Base-by-base conservation (phyloP, 257 asterid genomes). In the Nicotiana undulata region DNA sequence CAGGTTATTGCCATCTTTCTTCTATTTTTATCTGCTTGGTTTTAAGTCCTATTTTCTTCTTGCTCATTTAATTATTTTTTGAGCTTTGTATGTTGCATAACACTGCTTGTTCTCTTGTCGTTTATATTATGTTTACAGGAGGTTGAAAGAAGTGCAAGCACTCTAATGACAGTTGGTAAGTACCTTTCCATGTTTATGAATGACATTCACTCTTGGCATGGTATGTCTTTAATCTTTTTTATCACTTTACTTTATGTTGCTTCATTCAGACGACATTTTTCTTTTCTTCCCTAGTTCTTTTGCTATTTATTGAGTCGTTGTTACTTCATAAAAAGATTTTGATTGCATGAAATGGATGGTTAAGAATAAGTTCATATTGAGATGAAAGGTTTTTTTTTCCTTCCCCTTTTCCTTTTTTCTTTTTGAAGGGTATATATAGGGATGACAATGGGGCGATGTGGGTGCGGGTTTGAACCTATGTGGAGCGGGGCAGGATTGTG, bases 141-240 rank as follows among this genome's bases (percentile, higher is more conserved):
- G 85, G 98, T 92, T 86, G 99, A 95, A 85, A 86, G 98, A 82
- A 95, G 91, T 82, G 89, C 91, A 16, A 86, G 97, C 89, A 95
- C 97, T 68, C 88, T 93, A 81, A 90, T 90, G 96, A 94, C 98
- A 51, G 85, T 96, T 80, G 99, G 99, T 93, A 90, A 77, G 60
- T 64, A 64, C 4, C 82, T 84, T 74, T 79, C 61, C 46, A 76
- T 44, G 55, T 20, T 44, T 75, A 79, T 18, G 64, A 68, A 65
- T 56, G 72, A 15, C 81, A 46, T 18, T 64, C 51, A 63, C 44
- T 79, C 65, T 79, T 16, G 63, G 4, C 61, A 24, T 49, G 63
- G 29, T 40, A 37, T 46, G 22, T 81, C 64, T 34, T 55, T 66
- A 52, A 29, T 81, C 64, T 76, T 68, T 66, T n/a, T n/a, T 34